A percentile compares a stretch with the other conserved stretches of the same genome.
phyloP scores from a whole-genome alignment of 164 flowering plant genomes.

The Litsea cubeba region DNA sequence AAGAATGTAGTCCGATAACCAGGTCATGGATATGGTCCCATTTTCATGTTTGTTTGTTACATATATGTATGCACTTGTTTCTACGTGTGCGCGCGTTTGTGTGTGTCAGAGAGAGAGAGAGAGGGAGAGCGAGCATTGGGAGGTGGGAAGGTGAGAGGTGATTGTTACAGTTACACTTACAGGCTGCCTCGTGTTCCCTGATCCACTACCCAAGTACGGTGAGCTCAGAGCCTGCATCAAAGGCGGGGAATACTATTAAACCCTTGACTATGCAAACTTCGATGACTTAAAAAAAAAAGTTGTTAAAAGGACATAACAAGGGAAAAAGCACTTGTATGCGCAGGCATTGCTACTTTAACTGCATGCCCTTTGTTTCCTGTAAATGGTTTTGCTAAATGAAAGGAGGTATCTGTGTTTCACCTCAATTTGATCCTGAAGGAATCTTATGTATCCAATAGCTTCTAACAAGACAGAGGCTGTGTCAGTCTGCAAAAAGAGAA shows the following conservation, averaged over 20 bases:
- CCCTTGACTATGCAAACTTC: background rate
- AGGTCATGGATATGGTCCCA: too few relatives aligned
- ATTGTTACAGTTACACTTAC: constrained; percentile 29
- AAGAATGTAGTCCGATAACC: too few relatives aligned
- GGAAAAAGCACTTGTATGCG: background rate
- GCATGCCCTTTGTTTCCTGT: constrained; percentile 21
- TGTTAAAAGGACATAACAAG: constrained; percentile 3
- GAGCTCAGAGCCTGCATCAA: constrained; percentile 69
- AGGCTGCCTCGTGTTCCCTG: constrained; percentile 53
- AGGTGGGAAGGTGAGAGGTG: background rate
- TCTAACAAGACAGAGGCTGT: constrained; percentile 95
- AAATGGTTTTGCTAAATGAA: constrained; percentile 16
- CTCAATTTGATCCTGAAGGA: constrained; percentile 94
- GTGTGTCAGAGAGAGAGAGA: constrained; percentile 2
- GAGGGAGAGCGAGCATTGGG: background rate
- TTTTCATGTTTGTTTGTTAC: too few relatives aligned
- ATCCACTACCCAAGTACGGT: constrained; percentile 54
- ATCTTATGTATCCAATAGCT: constrained; percentile 93
- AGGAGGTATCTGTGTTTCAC: constrained; percentile 34
- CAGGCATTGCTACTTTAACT: constrained; percentile 25
- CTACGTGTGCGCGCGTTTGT: too few relatives aligned
- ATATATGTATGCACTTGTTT: too few relatives aligned
- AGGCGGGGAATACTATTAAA: background rate
- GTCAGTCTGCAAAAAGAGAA: constrained; percentile 83
- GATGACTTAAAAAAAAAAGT: constrained; percentile 10